Evolutionary conservation across 2,329 filamentous ascomycete species (phyloP), one percentile per base, ranked within the genome.

Genomic region (Aaosphaeria arxii): DNA sequence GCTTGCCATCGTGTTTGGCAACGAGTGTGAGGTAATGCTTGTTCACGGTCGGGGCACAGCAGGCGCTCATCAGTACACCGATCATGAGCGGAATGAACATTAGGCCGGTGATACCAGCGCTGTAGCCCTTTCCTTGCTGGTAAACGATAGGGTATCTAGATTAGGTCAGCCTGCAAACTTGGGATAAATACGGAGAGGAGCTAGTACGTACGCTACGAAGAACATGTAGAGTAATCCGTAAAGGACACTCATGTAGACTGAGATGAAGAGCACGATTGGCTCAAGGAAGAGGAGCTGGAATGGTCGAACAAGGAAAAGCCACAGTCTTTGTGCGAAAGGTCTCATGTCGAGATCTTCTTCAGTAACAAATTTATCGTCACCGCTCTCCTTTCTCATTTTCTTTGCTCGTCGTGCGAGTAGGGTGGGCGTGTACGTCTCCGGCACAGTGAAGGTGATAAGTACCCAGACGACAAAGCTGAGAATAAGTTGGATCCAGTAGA

Each of bases 401-500:
- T 78, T 77, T 3, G 91, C 91, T 9, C 89, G 81, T 30, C 73
- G 73, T 45, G 82, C 80, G 11, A 96, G 81, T 44, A 96, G 84
- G 0, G 83, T 87, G 0, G 91, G 89, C 0, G 89, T 85, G 66
- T 94, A 95, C 0, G 91, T 96, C 70, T 95, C 91, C 1, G 89
- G 89, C 0, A 95, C 86, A n/a, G 89, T 94, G 71, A 95, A 91
- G 30, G 85, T 86, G 69, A 94, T 91, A 51, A 92, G 66, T 13
- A 87, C 51, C 83, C 87, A 94, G 57, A 86, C 81, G 43, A 85
- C 64, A 11, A 77, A 84, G 29, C 87, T 76, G 9, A 94, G 65
- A 61, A 95, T 95, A 7, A 94, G 75, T 63, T 92, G 89, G 57
- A 95, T 82, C 86, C 88, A 92, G 74, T 94, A 94, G 0, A 94